Percentiles rank a stretch among this genome's conserved stretches.
Conservation (phyloP, 2,329 filamentous ascomycete genomes). For the Fusarium sp. region DNA sequence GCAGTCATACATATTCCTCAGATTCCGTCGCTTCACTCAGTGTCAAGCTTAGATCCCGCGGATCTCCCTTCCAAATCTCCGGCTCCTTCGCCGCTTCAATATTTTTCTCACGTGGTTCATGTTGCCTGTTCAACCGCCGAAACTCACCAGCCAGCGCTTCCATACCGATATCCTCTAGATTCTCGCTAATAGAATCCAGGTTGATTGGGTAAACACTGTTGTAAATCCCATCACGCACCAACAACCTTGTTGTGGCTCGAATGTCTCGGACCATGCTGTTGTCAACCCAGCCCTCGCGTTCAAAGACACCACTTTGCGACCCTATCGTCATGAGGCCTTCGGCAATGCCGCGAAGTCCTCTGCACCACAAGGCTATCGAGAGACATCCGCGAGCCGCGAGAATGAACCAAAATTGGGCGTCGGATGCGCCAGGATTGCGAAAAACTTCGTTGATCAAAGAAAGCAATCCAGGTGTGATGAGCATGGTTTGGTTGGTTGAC, state of each 20-base stretch:
- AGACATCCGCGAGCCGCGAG: conserved; percentile 4
- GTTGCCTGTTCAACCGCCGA: not conserved
- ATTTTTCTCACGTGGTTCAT: not conserved
- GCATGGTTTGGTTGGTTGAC: conserved; percentile 16
- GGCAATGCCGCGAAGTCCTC: conserved; percentile 9
- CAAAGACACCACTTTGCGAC: conserved; percentile 18
- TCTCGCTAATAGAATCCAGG: conserved; percentile 10
- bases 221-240: conserved; percentile 1
- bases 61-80: conserved; percentile 18
- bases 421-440: not conserved
- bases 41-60: conserved; percentile 16
- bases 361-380: conserved; percentile 22
- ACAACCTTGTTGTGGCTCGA: not conserved
- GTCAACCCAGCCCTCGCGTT: not conserved
- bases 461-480: conserved; percentile 6
- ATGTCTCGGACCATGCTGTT: conserved; percentile 23
- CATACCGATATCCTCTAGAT: conserved; percentile 21
- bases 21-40: conserved; percentile 29
- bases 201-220: conserved; percentile 28
- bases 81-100: not conserved
- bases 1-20: conserved; percentile 1
- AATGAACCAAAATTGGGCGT: conserved; percentile 25
- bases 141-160: conserved; percentile 14
- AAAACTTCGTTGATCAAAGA: conserved; percentile 15
- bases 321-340: conserved; percentile 25